A percentile compares a stretch with the other conserved stretches of the same genome.
Conservation (phyloP, 176 grass and related monocot species). For the Ensete ventricosum region DNA sequence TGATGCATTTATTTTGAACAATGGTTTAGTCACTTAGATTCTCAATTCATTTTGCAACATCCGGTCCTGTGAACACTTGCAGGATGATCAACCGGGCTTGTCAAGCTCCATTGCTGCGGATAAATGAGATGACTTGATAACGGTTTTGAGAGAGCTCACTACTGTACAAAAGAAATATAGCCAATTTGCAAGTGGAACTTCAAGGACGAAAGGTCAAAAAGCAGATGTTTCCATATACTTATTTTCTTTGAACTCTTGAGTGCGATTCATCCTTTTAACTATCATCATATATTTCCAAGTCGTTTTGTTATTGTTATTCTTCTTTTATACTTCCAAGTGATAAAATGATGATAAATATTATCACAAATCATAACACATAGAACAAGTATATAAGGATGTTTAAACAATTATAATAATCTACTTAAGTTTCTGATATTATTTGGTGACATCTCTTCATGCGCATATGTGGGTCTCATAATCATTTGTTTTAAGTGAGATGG, state of each 20-base stretch:
- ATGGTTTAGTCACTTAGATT: background rate
- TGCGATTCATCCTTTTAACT: background rate
- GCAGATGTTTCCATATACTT: background rate
- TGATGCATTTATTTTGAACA: too few relatives aligned
- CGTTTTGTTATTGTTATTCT: too few relatives aligned
- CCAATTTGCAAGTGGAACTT: slow-evolving; percentile 94
- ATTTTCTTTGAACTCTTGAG: background rate
- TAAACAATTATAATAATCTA: too few relatives aligned
- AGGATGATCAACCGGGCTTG: slow-evolving; percentile 50
- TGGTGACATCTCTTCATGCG: too few relatives aligned
- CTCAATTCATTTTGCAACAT: background rate
- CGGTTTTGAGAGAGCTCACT: slow-evolving; percentile 82
- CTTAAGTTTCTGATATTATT: too few relatives aligned
- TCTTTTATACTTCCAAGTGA: too few relatives aligned
- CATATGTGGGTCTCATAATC: too few relatives aligned
- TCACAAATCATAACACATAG: too few relatives aligned
- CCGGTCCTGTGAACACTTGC: background rate
- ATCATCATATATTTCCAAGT: background rate
- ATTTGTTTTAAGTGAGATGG: too few relatives aligned
- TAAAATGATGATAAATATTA: too few relatives aligned
- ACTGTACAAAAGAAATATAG: slow-evolving; percentile 66
- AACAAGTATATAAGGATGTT: too few relatives aligned
- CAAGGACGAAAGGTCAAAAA: slow-evolving; percentile 82
- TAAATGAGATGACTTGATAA: slow-evolving; percentile 84
- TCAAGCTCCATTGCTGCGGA: slow-evolving; percentile 28